phyloP scores from a whole-genome alignment of 805 yeast species.

The Metschnikowia anglica region DNA sequence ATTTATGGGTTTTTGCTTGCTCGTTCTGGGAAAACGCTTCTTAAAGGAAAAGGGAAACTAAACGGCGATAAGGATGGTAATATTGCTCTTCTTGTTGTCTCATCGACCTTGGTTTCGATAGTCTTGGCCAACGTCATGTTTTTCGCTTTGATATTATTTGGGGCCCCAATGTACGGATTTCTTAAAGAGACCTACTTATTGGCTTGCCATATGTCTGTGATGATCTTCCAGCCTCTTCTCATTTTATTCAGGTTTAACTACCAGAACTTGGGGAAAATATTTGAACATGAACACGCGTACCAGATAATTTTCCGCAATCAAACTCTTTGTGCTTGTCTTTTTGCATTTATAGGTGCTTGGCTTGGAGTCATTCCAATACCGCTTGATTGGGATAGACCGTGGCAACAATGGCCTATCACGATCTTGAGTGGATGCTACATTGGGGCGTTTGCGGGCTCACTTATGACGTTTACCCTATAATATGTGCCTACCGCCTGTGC shows the following conservation, averaged over 20 bases:
- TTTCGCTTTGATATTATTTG: slow-evolving; percentile 56
- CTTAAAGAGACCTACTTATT: slow-evolving; percentile 56
- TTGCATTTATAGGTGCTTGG: slow-evolving; percentile 70
- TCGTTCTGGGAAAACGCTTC: background rate
- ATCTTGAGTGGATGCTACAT: slow-evolving; percentile 71
- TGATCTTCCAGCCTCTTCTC: slow-evolving; percentile 65
- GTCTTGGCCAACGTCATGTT: slow-evolving; percentile 41
- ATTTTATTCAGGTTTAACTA: slow-evolving; percentile 53
- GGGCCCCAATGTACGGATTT: slow-evolving; percentile 70
- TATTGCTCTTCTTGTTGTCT: slow-evolving; percentile 13
- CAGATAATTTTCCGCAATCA: slow-evolving; percentile 32
- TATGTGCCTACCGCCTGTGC: too few relatives aligned
- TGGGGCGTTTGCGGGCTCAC: slow-evolving; percentile 64
- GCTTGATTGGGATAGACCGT: slow-evolving; percentile 94
- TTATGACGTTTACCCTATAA: slow-evolving; percentile 7
- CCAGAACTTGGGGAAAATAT: slow-evolving; percentile 28
- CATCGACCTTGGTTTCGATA: slow-evolving; percentile 27
- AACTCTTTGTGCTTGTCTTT: slow-evolving; percentile 28
- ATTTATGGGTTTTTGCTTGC: slow-evolving; percentile 21
- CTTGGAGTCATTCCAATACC: slow-evolving; percentile 92
- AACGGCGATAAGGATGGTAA: slow-evolving; percentile 8
- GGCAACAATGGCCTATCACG: slow-evolving; percentile 97
- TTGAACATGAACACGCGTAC: slow-evolving; percentile 24
- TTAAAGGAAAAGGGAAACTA: slow-evolving; percentile 1
- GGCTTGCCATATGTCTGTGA: slow-evolving; percentile 58